A percentile compares a stretch with the other conserved stretches of the same genome.
Evolutionary conservation across 1,284 basidiomycete species (phyloP).

Genomic region (Trichosporon faecale): DNA sequence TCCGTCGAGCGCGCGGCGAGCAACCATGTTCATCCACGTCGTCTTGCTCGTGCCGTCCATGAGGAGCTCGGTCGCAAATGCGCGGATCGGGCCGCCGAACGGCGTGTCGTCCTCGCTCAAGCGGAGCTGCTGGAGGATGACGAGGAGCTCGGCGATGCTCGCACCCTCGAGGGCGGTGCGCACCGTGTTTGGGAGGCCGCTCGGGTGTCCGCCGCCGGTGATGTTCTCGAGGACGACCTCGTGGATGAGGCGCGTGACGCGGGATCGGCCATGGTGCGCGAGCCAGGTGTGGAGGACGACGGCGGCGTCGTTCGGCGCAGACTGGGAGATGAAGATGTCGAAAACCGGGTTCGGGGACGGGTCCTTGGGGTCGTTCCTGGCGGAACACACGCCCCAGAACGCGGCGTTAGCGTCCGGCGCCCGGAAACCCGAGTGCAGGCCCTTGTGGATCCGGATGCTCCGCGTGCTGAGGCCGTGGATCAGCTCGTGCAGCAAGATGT

Average conservation of each 20-base stretch:
- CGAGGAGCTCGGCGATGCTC: constrained; percentile 7
- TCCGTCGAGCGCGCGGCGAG: constrained; percentile 15
- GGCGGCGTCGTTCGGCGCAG: constrained; percentile 14
- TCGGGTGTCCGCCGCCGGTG: background rate
- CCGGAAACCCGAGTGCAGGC: constrained; percentile 20
- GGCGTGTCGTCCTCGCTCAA: background rate
- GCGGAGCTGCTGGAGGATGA: constrained; percentile 10
- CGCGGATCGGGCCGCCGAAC: background rate
- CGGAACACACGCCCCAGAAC: constrained; percentile 19
- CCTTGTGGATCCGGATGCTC: constrained; percentile 16
- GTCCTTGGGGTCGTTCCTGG: background rate
- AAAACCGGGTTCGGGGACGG: background rate
- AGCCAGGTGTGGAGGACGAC: constrained; percentile 21
- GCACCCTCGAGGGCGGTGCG: constrained; percentile 13
- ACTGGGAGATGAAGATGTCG: constrained; percentile 19
- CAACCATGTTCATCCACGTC: constrained; percentile 10
- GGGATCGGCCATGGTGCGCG: constrained; percentile 7
- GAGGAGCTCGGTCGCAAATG: background rate
- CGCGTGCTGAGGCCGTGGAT: constrained; percentile 11
- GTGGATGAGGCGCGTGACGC: constrained; percentile 11
- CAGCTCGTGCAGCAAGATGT: constrained; percentile 13
- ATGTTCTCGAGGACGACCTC: constrained; percentile 16
- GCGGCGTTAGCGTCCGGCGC: background rate
- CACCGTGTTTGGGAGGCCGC: constrained; percentile 10
- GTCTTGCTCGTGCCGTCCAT: constrained; percentile 11